Evolutionary conservation across 345 rosid species (phyloP).

Genomic region (Bruguiera gymnorhiza): DNA sequence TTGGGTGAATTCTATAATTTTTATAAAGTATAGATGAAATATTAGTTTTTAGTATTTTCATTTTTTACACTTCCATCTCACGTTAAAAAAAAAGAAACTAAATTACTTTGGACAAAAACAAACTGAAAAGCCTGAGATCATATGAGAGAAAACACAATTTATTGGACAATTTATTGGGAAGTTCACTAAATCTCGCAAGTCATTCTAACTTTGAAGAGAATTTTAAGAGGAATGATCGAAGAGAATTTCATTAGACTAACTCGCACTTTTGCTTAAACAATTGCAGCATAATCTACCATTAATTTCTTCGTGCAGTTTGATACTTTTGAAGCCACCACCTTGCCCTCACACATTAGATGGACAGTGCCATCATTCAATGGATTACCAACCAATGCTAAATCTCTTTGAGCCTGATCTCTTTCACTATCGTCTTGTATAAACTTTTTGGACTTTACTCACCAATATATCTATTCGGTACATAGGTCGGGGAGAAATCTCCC

Average conservation of each 20-base stretch:
- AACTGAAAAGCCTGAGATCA: too few species aligned
- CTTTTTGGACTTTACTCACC: slow-evolving; percentile 27
- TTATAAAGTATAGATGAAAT: too few species aligned
- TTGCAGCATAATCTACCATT: slow-evolving; percentile 35
- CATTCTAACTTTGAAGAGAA: slow-evolving; percentile 57
- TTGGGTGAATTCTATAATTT: too few species aligned
- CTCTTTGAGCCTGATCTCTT: neutral
- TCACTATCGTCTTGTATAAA: slow-evolving; percentile 17
- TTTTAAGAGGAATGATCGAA: slow-evolving; percentile 36
- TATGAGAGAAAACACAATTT: too few species aligned
- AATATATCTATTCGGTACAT: slow-evolving; percentile 28
- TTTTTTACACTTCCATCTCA: too few species aligned
- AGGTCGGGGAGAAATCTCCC: too few species aligned
- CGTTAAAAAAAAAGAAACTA: too few species aligned
- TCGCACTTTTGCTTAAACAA: slow-evolving; percentile 43
- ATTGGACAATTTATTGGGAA: too few species aligned
- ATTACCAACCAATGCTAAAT: slow-evolving; percentile 13
- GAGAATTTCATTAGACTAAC: slow-evolving; percentile 36
- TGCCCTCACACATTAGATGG: slow-evolving; percentile 46
- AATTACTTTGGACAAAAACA: too few species aligned
- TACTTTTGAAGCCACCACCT: slow-evolving; percentile 36
- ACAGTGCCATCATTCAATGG: slow-evolving; percentile 32
- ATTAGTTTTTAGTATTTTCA: too few species aligned
- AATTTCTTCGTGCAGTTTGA: slow-evolving; percentile 35
- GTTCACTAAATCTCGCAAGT: slow-evolving; percentile 37